These are phyloP conservation scores for Ustilago nuda DNA, from an alignment of 1,284 basidiomycete species.

Conservation along the genomic window DNA sequence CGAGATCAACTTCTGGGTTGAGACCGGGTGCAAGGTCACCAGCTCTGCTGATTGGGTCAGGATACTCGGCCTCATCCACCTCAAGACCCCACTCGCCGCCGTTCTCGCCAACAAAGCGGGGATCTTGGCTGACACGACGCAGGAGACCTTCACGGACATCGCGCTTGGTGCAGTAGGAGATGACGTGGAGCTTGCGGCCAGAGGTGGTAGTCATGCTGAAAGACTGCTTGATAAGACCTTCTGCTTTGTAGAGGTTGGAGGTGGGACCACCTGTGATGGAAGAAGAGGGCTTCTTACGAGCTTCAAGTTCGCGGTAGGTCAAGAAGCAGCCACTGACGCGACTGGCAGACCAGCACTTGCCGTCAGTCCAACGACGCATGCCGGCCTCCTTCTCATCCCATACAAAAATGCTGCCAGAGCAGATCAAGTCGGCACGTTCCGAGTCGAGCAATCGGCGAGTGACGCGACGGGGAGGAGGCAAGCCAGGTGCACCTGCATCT, in stretches of 20 bases:
- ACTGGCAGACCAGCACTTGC: constrained; percentile 72
- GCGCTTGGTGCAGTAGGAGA: constrained; percentile 67
- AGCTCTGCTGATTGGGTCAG: constrained; percentile 54
- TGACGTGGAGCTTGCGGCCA: constrained; percentile 67
- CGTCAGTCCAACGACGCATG: constrained; percentile 73
- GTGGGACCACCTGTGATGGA: constrained; percentile 55
- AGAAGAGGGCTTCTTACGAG: constrained; percentile 61
- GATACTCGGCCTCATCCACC: constrained; percentile 59
- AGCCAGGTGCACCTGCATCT: constrained; percentile 24
- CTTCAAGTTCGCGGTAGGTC: constrained; percentile 70
- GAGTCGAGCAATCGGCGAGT: constrained; percentile 63
- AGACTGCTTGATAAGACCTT: constrained; percentile 68
- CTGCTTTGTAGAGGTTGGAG: constrained; percentile 66
- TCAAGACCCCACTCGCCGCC: constrained; percentile 63
- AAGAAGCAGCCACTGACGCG: constrained; percentile 72
- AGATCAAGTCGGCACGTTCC: constrained; percentile 63
- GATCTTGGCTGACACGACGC: constrained; percentile 65
- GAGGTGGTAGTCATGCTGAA: constrained; percentile 68
- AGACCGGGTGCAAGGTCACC: constrained; percentile 42
- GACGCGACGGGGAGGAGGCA: constrained; percentile 60
- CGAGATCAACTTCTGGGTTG: constrained; percentile 31
- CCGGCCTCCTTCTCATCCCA: constrained; percentile 69
- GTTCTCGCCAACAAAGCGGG: constrained; percentile 60
- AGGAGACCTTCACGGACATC: constrained; percentile 62
- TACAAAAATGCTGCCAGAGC: constrained; percentile 65